Base-by-base conservation (phyloP, 2,329 filamentous ascomycete species). In the Fusarium sp. region DNA sequence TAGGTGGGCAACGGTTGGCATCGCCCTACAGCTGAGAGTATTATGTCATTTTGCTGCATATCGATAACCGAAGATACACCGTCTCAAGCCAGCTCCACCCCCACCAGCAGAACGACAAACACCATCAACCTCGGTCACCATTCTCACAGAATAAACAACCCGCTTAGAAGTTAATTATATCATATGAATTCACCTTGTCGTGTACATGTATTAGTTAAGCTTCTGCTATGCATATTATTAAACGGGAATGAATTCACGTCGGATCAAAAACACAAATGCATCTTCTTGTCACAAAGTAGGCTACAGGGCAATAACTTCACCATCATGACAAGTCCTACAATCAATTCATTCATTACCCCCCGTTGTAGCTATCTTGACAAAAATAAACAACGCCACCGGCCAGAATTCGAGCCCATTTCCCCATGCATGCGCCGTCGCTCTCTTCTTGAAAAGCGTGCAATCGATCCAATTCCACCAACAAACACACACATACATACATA, bases 341-440 rank as follows among this genome's bases (percentile, higher is more conserved):
- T 29, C 53, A 56, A 23, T 59, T 69, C 58, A 36, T 58, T 70
- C 67, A 70, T 67, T 57, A 38, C 16, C 51, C 31, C 33, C 36
- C 38, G 20, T 27, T 40, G 27, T 16, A 44, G 55, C 50, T 42
- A 59, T 60, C 16, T 18, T 44, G 29, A 34, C 42, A 25, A 44
- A 44, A 34, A 62, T 64, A 20, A 65, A 58, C 56, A 70, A 69
- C 56, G 67, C 42, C 42, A 49, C 67, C 67, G 18, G 34, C 23
- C 51, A 58, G 58, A 53, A 49, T 40, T 40, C 53, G 40, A 61
- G 57, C 63, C 54, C 53, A 62, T 38, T 62, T 65, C 53, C 42
- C 44, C 67, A 58, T 61, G 34, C 42, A 33, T 70, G 57, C 68
- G 68, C 68, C 68, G 18, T 68, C 68, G 68, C 64, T 65, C 57